Evolutionary conservation across 768 basidiomycete genomes (phyloP), one percentile per base, ranked within the genome.

Genomic region (Boletus subcaerulescens): DNA sequence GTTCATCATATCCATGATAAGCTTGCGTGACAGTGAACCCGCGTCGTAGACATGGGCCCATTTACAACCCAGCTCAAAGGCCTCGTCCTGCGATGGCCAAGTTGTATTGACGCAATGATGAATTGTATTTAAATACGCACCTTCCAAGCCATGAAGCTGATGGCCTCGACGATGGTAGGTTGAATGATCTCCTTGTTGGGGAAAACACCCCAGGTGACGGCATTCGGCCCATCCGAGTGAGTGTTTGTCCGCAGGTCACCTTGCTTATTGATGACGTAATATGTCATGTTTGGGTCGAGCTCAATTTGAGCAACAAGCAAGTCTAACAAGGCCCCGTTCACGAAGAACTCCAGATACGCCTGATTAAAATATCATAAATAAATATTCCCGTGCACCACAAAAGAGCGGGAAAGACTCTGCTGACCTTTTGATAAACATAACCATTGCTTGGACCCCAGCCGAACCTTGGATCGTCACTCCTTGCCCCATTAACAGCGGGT

Each of bases 111-210:
- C 32, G 9, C 15, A 11, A 41, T 33, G 29, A 46, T 2, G 18
- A 10, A 29, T 35, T 35, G 13, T 9, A 32, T 46, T 2, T 17
- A 3, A 47, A 48, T 20, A 70, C 78, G 40, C 48, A 86, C 91
- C 83, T 96, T 96, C 94, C 94, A 97, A 15, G 94, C 94, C 90
- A 96, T 95, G 79, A 97, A 97, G 67, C 93, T 95, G 63, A 96
- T 89, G 4, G 94, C 92, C 70, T 98, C 95, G 20, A 98, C 95
- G 57, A 97, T 93, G 18, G 95, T 98, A 20, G 95, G 95, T 68
- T 96, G 93, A 45, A 96, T 76, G 62, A 97, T 91, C 76, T 97
- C 95, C 72, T 98, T 98, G 52, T 92, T 91, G 5, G 95, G 93
- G 80, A 96, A 98, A 10, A 97, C 92, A 59, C 95, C 95, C 95